A percentile compares a stretch with the other conserved stretches of the same genome.
Conservation (phyloP, 1,284 basidiomycete genomes). For the Trametes polyzona region DNA sequence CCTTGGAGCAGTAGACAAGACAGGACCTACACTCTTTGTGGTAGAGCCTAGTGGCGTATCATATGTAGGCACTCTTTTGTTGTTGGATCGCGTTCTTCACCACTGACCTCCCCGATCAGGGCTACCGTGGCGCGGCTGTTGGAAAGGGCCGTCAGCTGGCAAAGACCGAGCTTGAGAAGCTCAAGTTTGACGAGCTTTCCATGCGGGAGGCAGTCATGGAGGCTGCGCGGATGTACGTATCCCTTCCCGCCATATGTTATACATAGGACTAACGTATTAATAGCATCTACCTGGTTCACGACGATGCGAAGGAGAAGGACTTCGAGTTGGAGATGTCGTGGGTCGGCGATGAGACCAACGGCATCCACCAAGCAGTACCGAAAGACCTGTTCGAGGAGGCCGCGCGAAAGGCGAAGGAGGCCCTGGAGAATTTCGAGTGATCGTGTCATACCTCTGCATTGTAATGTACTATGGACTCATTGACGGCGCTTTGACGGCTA, state of each 20-base stretch:
- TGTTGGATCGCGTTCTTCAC: not conserved
- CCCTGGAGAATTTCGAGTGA: conserved; percentile 88
- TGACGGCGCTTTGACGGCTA: conserved; percentile 12
- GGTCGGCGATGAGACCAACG: conserved; percentile 88
- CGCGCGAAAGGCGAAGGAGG: conserved; percentile 87
- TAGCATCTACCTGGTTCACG: conserved; percentile 97
- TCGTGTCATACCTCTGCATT: conserved; percentile 27
- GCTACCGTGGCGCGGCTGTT: conserved; percentile 92
- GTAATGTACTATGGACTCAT: conserved; percentile 26
- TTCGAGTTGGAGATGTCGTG: conserved; percentile 99
- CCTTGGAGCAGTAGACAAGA: conserved; percentile 88
- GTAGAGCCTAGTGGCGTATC: conserved; percentile 96
- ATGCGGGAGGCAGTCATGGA: conserved; percentile 88
- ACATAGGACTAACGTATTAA: not conserved
- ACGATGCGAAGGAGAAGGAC: conserved; percentile 96
- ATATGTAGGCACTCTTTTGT: conserved; percentile 59
- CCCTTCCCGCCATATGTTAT: not conserved
- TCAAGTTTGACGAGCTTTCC: conserved; percentile 81
- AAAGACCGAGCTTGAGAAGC: conserved; percentile 98
- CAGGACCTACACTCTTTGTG: conserved; percentile 87
- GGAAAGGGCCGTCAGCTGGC: conserved; percentile 97
- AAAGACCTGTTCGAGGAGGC: conserved; percentile 86
- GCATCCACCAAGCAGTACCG: conserved; percentile 83
- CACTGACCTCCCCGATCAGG: conserved; percentile 48
- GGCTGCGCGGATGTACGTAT: conserved; percentile 90